Evolutionary conservation across 495 filamentous ascomycete genomes (phyloP).

Genomic region (Talaromyces proteolyticus): DNA sequence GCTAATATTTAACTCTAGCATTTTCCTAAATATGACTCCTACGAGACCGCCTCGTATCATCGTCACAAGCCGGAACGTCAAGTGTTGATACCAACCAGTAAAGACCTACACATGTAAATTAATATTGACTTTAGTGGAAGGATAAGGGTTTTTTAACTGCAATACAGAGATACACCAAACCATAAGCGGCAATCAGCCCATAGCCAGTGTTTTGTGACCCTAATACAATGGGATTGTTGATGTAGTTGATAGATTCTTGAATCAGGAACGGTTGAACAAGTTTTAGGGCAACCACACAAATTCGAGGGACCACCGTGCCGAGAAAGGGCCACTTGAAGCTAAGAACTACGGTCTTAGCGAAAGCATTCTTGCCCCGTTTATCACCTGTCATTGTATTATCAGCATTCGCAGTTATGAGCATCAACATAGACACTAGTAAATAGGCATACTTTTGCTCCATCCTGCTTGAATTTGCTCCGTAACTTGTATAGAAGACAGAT

Average conservation of each 20-base stretch:
- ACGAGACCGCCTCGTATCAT: conserved; percentile 46
- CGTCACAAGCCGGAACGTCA: conserved; percentile 41
- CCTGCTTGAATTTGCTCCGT: no score
- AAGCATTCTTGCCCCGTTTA: no score
- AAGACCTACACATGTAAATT: conserved; percentile 18
- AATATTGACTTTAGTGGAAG: neutral
- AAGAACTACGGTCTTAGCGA: no score
- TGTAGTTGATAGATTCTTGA: conserved; percentile 33
- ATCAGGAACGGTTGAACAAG: conserved; percentile 59
- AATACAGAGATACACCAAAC: conserved; percentile 50
- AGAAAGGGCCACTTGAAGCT: conserved; percentile 29
- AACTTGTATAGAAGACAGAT: no score
- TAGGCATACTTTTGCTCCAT: no score
- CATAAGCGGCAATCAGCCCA: conserved; percentile 51
- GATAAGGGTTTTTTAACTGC: conserved; percentile 25
- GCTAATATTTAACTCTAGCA: conserved; percentile 17
- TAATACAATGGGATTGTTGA: conserved; percentile 13
- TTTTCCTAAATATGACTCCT: conserved; percentile 37
- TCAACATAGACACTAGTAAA: no score
- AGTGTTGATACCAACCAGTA: conserved; percentile 44
- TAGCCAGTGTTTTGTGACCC: conserved; percentile 36
- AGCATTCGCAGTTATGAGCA: no score
- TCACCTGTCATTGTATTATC: no score
- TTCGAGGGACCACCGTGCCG: conserved; percentile 38
- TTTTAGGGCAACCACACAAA: conserved; percentile 45